Conservation (phyloP, 179 eudicot species). For the Heliamphora pulchella region DNA sequence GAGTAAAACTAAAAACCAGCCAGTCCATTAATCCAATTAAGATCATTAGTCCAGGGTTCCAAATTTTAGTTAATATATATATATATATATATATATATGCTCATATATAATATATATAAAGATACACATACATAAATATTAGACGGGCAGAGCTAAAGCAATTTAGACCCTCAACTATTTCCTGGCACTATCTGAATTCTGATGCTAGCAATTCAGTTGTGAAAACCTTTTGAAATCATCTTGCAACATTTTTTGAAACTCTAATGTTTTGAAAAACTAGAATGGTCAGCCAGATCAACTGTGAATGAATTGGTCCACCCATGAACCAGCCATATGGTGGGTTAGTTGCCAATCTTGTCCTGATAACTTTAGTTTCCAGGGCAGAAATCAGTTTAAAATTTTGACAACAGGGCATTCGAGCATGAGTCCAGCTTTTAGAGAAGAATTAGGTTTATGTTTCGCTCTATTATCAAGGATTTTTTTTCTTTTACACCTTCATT, state of each 20-base stretch:
- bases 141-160: background rate
- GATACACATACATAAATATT: too few species aligned
- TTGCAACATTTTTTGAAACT: background rate
- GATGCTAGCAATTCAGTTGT: background rate
- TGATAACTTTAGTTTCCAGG: background rate
- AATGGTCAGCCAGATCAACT: constrained; percentile 3
- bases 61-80: too few species aligned
- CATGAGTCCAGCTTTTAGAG: background rate
- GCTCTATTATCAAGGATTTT: background rate
- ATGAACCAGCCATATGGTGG: background rate
- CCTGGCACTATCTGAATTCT: background rate
- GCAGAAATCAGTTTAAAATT: background rate
- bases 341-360: background rate
- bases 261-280: background rate
- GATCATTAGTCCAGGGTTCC: background rate
- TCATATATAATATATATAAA: too few species aligned
- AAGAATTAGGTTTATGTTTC: background rate
- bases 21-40: background rate
- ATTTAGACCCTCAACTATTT: background rate
- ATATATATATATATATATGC: too few species aligned
- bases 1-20: background rate
- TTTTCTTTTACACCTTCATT: background rate
- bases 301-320: background rate
- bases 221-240: background rate
- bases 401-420: background rate